Evolutionary conservation across 176 grass and related monocot genomes (phyloP).

Genomic region (Cocos nucifera): DNA sequence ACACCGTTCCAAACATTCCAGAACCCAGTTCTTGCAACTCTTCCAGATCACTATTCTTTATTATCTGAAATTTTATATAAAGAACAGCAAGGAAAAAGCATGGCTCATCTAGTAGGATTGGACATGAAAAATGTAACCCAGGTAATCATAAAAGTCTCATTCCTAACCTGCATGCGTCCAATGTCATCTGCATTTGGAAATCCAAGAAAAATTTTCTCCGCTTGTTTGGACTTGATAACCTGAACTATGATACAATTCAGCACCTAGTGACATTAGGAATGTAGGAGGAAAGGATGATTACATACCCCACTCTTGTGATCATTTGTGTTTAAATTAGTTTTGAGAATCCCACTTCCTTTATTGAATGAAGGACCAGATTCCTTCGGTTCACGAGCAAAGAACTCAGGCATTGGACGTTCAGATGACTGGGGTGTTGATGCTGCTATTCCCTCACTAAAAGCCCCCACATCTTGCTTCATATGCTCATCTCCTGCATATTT

Average conservation of each 20-base stretch:
- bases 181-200: slow-evolving; percentile 55
- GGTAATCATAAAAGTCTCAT: slow-evolving; percentile 8
- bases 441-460: slow-evolving; percentile 38
- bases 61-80: slow-evolving; percentile 42
- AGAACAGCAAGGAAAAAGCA: no score
- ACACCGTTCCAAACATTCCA: slow-evolving; percentile 95
- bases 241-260: slow-evolving; percentile 26
- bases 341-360: slow-evolving; percentile 29
- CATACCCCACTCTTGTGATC: slow-evolving; percentile 54
- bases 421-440: slow-evolving; percentile 33
- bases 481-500: slow-evolving; percentile 56
- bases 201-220: slow-evolving; percentile 36
- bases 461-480: slow-evolving; percentile 48
- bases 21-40: slow-evolving; percentile 90
- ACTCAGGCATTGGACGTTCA: slow-evolving; percentile 30
- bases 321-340: slow-evolving; percentile 41
- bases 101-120: no score
- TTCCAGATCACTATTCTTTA: slow-evolving; percentile 97
- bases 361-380: slow-evolving; percentile 13
- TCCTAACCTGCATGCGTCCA: slow-evolving; percentile 72
- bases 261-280: slow-evolving; percentile 11
- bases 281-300: slow-evolving; percentile 13
- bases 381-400: slow-evolving; percentile 14
- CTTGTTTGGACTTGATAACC: slow-evolving; percentile 40
- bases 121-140: no score